Base-by-base conservation (phyloP, 768 basidiomycete species). In the Lepiota brunneoincarnata region DNA sequence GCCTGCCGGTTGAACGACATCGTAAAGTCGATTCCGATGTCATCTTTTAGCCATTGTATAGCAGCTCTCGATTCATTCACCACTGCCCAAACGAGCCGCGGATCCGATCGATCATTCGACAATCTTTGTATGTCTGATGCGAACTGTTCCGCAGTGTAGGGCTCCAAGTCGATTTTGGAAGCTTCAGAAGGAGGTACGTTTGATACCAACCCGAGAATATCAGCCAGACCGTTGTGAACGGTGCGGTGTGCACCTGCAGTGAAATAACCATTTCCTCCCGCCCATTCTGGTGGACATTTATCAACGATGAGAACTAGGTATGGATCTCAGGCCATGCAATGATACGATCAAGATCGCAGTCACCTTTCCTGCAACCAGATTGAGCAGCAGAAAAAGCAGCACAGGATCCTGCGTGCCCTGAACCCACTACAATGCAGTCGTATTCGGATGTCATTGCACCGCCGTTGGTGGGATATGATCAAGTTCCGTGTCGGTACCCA, bases 181-280 rank as follows among this genome's bases (percentile, higher is more conserved):
- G 44, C 51, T 14, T 53, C 5, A 31, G 43, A 45, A 12, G 43
- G 35, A 14, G 52, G 45, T 23, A 54, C 52, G 40, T 54, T 80
- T 45, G 62, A 67, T 18, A 87, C 77, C 55, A 86, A 65, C 3
- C 78, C 69, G 20, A 86, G 73, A 34, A 87, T 73, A 65, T 87
- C 84, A 3, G 67, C 58, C n/a, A 87, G 71, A 1, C 86, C 87
- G 14, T 56, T 69, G 59, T 88, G 86, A 2, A 78, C 81, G 10
- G 81, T 86, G 49, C 86, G 81, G 61, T 81, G 75, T 6, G 85
- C 83, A 18, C 86, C 86, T 9, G 85, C 84, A 26, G 86, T 87
- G 69, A 87, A 88, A 67, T 81, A 86, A 15, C 84, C 82, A 60
- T 89, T 88, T 15, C 86, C 87, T 3, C 87, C 87, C 3, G 67